phyloP scores from a whole-genome alignment of 1,284 basidiomycete genomes.

The Fereydounia khargensis region DNA sequence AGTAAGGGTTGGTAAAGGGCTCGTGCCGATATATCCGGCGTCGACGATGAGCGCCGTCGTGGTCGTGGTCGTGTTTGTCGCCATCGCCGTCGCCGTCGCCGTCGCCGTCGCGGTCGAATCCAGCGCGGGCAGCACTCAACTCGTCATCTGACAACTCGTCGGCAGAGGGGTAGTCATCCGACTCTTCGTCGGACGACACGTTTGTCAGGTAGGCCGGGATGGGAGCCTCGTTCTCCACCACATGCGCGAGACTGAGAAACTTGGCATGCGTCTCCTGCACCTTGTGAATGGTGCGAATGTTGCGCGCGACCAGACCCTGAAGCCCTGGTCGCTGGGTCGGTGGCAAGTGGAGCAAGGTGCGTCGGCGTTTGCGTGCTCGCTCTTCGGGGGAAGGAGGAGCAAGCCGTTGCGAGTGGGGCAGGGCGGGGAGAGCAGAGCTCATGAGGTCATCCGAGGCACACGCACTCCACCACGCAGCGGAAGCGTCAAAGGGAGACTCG shows the following conservation, averaged over 20 bases:
- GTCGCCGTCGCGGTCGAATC: slow-evolving; percentile 16
- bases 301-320: slow-evolving; percentile 35
- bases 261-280: slow-evolving; percentile 48
- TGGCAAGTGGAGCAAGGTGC: slow-evolving; percentile 18
- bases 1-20: slow-evolving; percentile 14
- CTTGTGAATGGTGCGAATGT: slow-evolving; percentile 46
- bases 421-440: slow-evolving; percentile 22
- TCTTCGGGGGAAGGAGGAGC: not conserved
- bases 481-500: slow-evolving; percentile 4
- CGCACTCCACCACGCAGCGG: slow-evolving; percentile 41
- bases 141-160: too few species aligned
- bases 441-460: slow-evolving; percentile 33
- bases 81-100: slow-evolving; percentile 1
- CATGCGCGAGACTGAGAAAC: slow-evolving; percentile 41
- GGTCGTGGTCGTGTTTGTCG: too few species aligned
- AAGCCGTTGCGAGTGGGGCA: slow-evolving; percentile 10
- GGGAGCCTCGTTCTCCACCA: slow-evolving; percentile 47
- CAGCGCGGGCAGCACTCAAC: too few species aligned
- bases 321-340: slow-evolving; percentile 33
- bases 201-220: slow-evolving; percentile 44
- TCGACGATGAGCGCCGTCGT: not conserved
- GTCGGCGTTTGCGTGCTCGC: slow-evolving; percentile 8
- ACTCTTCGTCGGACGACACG: slow-evolving; percentile 45
- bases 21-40: not conserved
- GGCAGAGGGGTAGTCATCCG: slow-evolving; percentile 32